Base-by-base conservation (phyloP, 805 yeast species). In the Candida parachauliodes region DNA sequence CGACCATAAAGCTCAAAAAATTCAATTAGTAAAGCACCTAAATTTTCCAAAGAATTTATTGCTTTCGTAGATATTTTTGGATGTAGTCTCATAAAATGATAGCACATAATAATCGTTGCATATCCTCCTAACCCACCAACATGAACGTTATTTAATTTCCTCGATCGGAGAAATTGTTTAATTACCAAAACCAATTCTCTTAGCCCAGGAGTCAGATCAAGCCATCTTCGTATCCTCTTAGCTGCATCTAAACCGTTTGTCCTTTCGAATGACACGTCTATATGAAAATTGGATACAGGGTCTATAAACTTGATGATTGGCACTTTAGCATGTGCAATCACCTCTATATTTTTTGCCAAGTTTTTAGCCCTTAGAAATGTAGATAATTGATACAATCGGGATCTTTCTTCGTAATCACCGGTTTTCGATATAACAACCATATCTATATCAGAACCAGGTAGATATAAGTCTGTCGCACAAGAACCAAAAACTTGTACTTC, bases 361-460 rank as follows among this genome's bases (percentile, higher is more conserved):
- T 74, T 70, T 28, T 70, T 63, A 28, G 73, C 68, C 48, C 86
- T 72, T 44, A 91, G 67, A 49, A 72, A 76, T 4, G 88, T 77
- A 2, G 95, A 79, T 8, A 91, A 65, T 49, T 80, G 81, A 55
- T 81, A 88, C 32, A 91, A 60, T 17, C 76, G 65, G n/a, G 78
- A 70, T 52, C 86, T 75, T 41, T 72, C 75, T 49, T 77, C 88
- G 48, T 76, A 72, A 44, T 70, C 74, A 2, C 81, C 79, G 10
- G 65, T 60, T 12, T 70, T 60, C 16, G 95, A 83, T 3, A 81
- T 68, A 17, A 91, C 76, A 31, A 89, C 97, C 80, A 93, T 81
- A 59, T 91, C 98, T 22, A 91, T 88, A 68, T 91, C 98, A 0
- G 96, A 87, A 2, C 95, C 95, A 0, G 98, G 98, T 12, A 91